Evolutionary conservation across 2,329 filamentous ascomycete species (phyloP).

Genomic region (Biscogniauxia sp.): DNA sequence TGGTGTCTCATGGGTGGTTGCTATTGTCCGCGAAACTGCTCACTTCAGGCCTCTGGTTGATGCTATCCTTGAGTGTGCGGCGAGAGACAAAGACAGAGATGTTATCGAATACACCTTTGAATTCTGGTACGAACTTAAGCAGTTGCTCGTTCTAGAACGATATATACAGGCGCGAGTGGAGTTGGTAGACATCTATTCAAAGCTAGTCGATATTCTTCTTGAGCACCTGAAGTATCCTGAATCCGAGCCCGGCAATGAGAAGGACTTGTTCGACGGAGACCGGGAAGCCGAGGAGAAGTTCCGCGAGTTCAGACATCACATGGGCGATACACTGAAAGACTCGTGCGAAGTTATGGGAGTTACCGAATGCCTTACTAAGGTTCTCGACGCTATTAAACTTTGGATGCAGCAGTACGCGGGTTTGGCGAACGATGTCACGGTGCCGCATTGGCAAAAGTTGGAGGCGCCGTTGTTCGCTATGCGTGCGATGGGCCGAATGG

Average conservation of each 20-base stretch:
- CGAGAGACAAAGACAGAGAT: conserved; percentile 82
- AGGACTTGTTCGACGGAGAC: conserved; percentile 91
- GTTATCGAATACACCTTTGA: conserved; percentile 91
- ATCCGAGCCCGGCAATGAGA: conserved; percentile 69
- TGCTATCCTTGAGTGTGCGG: conserved; percentile 86
- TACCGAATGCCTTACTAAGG: conserved; percentile 85
- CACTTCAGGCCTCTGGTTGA: conserved; percentile 86
- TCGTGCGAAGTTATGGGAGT: conserved; percentile 95
- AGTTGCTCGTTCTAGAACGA: conserved; percentile 86
- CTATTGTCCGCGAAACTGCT: conserved; percentile 78
- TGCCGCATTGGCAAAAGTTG: conserved; percentile 94
- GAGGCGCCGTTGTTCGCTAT: conserved; percentile 94
- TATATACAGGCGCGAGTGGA: conserved; percentile 80
- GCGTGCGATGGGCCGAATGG: conserved; percentile 95
- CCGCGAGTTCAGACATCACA: conserved; percentile 90
- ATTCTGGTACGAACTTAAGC: conserved; percentile 98
- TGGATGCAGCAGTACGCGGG: conserved; percentile 85
- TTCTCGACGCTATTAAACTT: conserved; percentile 77
- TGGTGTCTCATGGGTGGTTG: conserved; percentile 89
- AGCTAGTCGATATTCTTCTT: conserved; percentile 89
- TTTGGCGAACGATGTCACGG: conserved; percentile 68
- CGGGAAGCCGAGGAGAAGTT: conserved; percentile 96
- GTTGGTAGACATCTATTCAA: conserved; percentile 78
- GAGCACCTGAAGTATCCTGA: conserved; percentile 84
- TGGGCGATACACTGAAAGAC: conserved; percentile 97